phyloP scores from a whole-genome alignment of 2,329 filamentous ascomycete genomes.

The Ascomycota sp. region DNA sequence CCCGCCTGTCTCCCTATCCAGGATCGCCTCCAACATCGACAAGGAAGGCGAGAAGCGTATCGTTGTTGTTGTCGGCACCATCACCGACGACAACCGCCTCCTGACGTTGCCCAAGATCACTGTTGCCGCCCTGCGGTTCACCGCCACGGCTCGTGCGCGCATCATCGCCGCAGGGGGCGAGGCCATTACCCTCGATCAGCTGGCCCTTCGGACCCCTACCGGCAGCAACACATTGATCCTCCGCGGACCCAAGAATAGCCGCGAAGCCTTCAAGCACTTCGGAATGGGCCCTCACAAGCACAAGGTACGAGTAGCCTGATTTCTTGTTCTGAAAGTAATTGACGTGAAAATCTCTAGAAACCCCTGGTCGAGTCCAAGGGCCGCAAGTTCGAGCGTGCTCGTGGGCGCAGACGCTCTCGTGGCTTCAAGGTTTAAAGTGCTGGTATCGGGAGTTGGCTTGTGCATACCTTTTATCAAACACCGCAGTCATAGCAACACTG shows the following conservation, averaged over 20 bases:
- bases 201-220: slow-evolving; percentile 84
- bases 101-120: slow-evolving; percentile 79
- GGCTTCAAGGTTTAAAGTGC: slow-evolving; percentile 97
- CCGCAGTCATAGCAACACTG: too few species aligned
- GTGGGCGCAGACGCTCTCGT: slow-evolving; percentile 93
- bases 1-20: slow-evolving; percentile 81
- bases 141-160: slow-evolving; percentile 81
- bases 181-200: slow-evolving; percentile 88
- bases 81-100: slow-evolving; percentile 96
- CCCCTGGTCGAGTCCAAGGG: slow-evolving; percentile 96
- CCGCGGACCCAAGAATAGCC: slow-evolving; percentile 92
- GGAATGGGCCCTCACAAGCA: slow-evolving; percentile 93
- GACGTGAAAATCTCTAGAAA: slow-evolving; percentile 47
- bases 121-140: slow-evolving; percentile 90
- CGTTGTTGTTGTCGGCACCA: slow-evolving; percentile 79
- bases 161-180: slow-evolving; percentile 88
- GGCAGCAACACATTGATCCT: slow-evolving; percentile 94
- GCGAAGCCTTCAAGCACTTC: slow-evolving; percentile 98
- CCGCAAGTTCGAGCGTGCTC: slow-evolving; percentile 97
- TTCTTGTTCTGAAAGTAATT: slow-evolving; percentile 7
- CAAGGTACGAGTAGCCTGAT: slow-evolving; percentile 42
- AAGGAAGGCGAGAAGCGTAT: slow-evolving; percentile 59
- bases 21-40: slow-evolving; percentile 54
- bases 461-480: too few species aligned
- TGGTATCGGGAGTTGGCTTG: slow-evolving; percentile 7